phyloP scores from a whole-genome alignment of 2,329 filamentous ascomycete genomes.

The Trichothecium sympodiale region DNA sequence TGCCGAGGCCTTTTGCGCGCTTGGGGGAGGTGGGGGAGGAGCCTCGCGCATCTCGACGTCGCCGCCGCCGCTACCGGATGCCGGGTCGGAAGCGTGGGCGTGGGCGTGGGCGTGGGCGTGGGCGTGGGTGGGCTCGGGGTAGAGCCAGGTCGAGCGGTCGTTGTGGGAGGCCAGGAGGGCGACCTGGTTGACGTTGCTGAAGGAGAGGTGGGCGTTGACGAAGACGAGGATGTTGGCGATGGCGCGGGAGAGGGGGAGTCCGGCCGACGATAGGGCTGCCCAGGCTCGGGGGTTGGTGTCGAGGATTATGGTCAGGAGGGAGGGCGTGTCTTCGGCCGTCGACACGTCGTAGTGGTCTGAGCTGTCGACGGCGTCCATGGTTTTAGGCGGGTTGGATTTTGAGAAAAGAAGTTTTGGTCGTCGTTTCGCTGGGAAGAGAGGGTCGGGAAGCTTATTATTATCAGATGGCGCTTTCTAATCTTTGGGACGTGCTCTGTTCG shows the following conservation, averaged over 20 bases:
- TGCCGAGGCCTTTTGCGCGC: slow-evolving; percentile 34
- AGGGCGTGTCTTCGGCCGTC: slow-evolving; percentile 52
- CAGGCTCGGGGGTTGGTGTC: slow-evolving; percentile 96
- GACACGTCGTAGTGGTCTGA: slow-evolving; percentile 50
- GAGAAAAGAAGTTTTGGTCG: background rate
- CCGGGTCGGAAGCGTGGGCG: slow-evolving; percentile 1
- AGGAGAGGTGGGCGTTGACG: slow-evolving; percentile 90
- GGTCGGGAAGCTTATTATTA: no score
- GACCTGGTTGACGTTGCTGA: slow-evolving; percentile 87
- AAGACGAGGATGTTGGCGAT: slow-evolving; percentile 88
- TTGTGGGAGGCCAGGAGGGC: slow-evolving; percentile 84
- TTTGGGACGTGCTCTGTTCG: no score
- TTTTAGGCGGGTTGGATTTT: slow-evolving; percentile 10
- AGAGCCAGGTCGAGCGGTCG: slow-evolving; percentile 80
- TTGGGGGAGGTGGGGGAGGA: slow-evolving; percentile 21
- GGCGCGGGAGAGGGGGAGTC: slow-evolving; percentile 74
- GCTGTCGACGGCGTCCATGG: slow-evolving; percentile 44
- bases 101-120: slow-evolving; percentile 2
- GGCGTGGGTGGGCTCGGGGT: slow-evolving; percentile 43
- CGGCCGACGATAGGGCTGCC: slow-evolving; percentile 61
- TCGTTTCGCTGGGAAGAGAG: no score
- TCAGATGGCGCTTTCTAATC: no score
- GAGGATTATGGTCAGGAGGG: slow-evolving; percentile 80
- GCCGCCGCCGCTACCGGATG: slow-evolving; percentile 23
- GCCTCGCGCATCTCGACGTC: slow-evolving; percentile 49